Base-by-base conservation (phyloP, 2,329 filamentous ascomycete genomes). In the Hypomyces rosellus region DNA sequence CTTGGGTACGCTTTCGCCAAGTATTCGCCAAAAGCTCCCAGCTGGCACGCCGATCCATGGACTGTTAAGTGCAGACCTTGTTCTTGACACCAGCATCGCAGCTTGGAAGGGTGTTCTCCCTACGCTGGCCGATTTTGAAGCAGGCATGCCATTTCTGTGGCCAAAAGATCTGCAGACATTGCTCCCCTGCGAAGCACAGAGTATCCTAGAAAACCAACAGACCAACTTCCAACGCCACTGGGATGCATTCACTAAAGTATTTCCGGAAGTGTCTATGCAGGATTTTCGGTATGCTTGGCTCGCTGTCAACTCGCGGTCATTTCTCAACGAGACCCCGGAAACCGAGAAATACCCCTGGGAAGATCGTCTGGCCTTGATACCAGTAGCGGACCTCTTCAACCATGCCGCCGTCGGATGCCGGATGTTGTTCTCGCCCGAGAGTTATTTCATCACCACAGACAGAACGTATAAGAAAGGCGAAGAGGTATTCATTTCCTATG, bases 31-130 rank as follows among this genome's bases (percentile, higher is more conserved):
- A 15, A 73, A 71, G 34, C 73, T 86, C 2, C 73, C 78, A 0
- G 67, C 71, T 9, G 72, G 74, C 50, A 76, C 80, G 39, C 78
- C 82, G 1, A 76, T 88, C 12, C 89, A 95, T 54, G 85, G 84
- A 6, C 76, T 89, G 16, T 71, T 95, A 1, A 87, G 89, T 9
- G 78, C 85, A 1, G 81, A 85, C 55, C 70, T 91, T 12, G 76
- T 80, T 5, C 71, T 85, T 15, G 74, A 82, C 48, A 64, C 69
- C 14, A 71, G 73, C 34, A 78, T 77, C 57, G 65, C 68, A 0
- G 64, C 73, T 5, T 92, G 87, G 86, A 75, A 76, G 60, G 77
- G 77, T 41, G 79, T 87, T 3, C 82, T 89, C 69, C 89, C 89
- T 0, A 78, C 75, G 0, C 66, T 68, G 2, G 66, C 72, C 9